These are phyloP conservation scores for Closterium sp. DNA, from an alignment of 139 green algal species.

Conservation along the genomic window DNA sequence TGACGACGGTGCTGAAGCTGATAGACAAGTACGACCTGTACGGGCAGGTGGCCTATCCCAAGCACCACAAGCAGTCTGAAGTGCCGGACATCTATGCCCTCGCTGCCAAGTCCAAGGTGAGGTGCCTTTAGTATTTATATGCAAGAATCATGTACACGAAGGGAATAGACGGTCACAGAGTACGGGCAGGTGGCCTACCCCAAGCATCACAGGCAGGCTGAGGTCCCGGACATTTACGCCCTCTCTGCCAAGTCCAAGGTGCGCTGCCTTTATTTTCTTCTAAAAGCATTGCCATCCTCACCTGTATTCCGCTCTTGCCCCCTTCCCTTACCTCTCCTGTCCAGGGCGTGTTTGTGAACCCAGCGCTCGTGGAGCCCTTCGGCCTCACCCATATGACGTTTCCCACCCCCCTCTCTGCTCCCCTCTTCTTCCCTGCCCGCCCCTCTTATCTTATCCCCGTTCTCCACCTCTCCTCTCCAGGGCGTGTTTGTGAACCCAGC, in stretches of 20 bases:
- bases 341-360: not conserved
- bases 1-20: slow-evolving; percentile 84
- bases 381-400: too few relatives aligned
- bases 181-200: slow-evolving; percentile 91
- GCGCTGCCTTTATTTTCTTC: too few relatives aligned
- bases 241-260: slow-evolving; percentile 63
- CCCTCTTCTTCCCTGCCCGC: not conserved
- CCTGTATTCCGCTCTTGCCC: too few relatives aligned
- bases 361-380: too few relatives aligned
- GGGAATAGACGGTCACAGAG: too few relatives aligned
- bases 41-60: slow-evolving; percentile 86
- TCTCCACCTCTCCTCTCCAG: not conserved
- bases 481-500: slow-evolving; percentile 33
- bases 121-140: too few relatives aligned
- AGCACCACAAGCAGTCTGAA: slow-evolving; percentile 82
- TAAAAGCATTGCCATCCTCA: too few relatives aligned
- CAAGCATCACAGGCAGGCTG: slow-evolving; percentile 82
- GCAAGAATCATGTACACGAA: too few relatives aligned
- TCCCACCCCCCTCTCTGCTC: not conserved
- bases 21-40: slow-evolving; percentile 92
- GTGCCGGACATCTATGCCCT: slow-evolving; percentile 94
- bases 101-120: slow-evolving; percentile 56
- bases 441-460: not conserved
- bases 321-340: not conserved
- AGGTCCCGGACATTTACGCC: slow-evolving; percentile 94